phyloP scores from a whole-genome alignment of 2,329 filamentous ascomycete species.

The Fusarium citri region DNA sequence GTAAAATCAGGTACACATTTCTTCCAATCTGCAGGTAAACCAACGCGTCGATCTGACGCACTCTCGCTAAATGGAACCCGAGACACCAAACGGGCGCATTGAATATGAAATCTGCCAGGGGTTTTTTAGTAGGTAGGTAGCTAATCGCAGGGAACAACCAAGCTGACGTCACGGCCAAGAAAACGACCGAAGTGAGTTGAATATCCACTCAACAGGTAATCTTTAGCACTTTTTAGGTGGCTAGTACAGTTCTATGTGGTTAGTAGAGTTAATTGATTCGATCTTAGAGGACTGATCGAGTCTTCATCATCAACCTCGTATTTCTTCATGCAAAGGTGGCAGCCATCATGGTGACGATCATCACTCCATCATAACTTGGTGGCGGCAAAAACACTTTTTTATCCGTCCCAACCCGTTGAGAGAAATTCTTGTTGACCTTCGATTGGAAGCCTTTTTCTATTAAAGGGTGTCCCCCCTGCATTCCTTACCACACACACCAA shows the following conservation, averaged over 20 bases:
- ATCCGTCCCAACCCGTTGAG: constrained; percentile 8
- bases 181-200: constrained; percentile 22
- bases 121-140: background rate
- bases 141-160: constrained; percentile 15
- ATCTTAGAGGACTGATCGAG: constrained; percentile 8
- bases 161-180: constrained; percentile 41
- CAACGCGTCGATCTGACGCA: constrained; percentile 18
- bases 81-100: constrained; percentile 34
- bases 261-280: background rate
- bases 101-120: constrained; percentile 3
- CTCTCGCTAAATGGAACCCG: constrained; percentile 8
- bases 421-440: constrained; percentile 14
- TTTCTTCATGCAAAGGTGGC: constrained; percentile 9
- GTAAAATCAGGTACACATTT: background rate
- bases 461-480: constrained; percentile 27
- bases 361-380: constrained; percentile 13
- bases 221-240: constrained; percentile 9
- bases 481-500: constrained; percentile 28
- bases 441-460: constrained; percentile 3
- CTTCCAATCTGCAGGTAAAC: background rate
- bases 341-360: constrained; percentile 11
- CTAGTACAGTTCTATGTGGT: background rate
- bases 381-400: constrained; percentile 8
- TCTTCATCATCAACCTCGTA: constrained; percentile 18
- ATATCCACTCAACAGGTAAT: constrained; percentile 19